Evolutionary conservation across 2,329 filamentous ascomycete species (phyloP).

Genomic region (Venturia effusa): DNA sequence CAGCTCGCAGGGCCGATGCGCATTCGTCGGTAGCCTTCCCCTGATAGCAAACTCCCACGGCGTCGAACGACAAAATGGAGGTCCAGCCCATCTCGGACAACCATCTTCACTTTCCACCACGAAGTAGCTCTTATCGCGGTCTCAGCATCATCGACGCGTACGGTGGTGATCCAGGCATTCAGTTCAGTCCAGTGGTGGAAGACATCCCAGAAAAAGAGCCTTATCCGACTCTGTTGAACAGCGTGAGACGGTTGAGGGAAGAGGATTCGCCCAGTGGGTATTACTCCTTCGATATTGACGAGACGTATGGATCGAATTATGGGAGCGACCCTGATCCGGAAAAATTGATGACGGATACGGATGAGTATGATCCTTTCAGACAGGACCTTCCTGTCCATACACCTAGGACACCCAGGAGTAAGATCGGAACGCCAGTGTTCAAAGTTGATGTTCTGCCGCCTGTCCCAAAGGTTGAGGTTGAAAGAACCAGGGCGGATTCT

Average conservation of each 20-base stretch:
- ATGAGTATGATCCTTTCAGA: conserved; percentile 10
- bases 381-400: neutral
- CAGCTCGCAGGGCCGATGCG: neutral
- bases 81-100: neutral
- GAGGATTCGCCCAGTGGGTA: neutral
- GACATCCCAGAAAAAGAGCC: neutral
- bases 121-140: neutral
- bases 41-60: neutral
- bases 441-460: neutral
- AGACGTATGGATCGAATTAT: conserved; percentile 4
- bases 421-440: neutral
- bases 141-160: conserved; percentile 9
- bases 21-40: neutral
- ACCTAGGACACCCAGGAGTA: neutral
- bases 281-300: conserved; percentile 4
- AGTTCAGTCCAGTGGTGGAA: neutral
- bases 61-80: neutral
- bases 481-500: neutral
- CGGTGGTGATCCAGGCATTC: neutral
- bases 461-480: neutral
- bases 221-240: neutral
- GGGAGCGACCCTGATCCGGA: neutral
- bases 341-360: neutral
- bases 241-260: neutral
- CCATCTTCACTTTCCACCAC: conserved; percentile 2